phyloP scores from a whole-genome alignment of 2,329 filamentous ascomycete genomes.

The Penicillium decumbens region DNA sequence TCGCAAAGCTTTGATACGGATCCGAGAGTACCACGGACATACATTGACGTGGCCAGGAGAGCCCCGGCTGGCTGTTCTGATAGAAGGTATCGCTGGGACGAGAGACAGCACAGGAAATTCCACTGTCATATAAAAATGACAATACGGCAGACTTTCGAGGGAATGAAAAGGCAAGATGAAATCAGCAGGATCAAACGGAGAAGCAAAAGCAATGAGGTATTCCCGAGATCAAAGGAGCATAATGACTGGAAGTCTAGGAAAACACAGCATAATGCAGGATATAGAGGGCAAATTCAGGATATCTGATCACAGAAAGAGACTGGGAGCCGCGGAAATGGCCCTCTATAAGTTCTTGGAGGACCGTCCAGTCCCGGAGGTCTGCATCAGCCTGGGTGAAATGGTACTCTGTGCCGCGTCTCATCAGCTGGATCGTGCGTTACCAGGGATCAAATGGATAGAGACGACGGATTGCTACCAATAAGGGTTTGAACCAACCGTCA shows the following conservation, averaged over 20 bases:
- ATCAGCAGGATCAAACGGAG: neutral
- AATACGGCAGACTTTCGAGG: neutral
- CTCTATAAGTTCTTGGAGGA: constrained; percentile 13
- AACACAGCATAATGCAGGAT: neutral
- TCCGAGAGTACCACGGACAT: constrained; percentile 67
- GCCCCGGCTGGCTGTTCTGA: constrained; percentile 53
- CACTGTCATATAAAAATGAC: constrained; percentile 13
- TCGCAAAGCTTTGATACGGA: constrained; percentile 72
- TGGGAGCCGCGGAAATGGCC: neutral
- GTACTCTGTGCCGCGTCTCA: constrained; percentile 9
- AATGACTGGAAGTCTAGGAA: constrained; percentile 3
- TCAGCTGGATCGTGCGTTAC: constrained; percentile 19
- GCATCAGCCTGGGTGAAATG: constrained; percentile 6
- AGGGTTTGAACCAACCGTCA: neutral
- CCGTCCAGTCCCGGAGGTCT: constrained; percentile 3
- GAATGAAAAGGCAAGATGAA: neutral
- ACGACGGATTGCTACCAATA: constrained; percentile 1
- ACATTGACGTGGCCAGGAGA: constrained; percentile 73
- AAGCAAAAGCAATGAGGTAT: neutral
- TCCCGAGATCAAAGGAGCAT: constrained; percentile 4
- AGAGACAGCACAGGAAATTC: neutral
- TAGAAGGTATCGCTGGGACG: constrained; percentile 2
- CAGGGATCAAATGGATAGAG: constrained; percentile 16
- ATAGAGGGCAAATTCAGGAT: neutral
- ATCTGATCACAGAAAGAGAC: neutral